Conservation (phyloP, 805 yeast genomes). For the Candida broadrunensis region DNA sequence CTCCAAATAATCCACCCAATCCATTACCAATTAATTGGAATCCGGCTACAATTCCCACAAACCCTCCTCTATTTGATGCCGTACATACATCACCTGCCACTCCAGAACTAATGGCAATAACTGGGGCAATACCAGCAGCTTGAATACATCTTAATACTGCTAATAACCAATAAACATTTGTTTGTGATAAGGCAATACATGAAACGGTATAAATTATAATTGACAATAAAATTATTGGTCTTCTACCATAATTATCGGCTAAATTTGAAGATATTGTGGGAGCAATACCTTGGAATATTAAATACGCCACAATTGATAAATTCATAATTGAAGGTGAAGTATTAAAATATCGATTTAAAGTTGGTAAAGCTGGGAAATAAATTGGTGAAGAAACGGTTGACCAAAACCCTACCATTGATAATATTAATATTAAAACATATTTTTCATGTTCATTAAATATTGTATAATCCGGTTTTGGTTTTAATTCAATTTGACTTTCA, state of each 20-base stretch:
- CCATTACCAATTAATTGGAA: conserved; percentile 70
- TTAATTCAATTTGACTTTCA: conserved; percentile 1
- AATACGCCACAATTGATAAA: conserved; percentile 72
- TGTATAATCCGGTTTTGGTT: conserved; percentile 37
- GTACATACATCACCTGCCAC: conserved; percentile 72
- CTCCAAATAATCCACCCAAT: conserved; percentile 66
- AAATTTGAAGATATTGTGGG: conserved; percentile 69
- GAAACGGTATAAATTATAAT: conserved; percentile 55
- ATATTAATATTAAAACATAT: conserved; percentile 31
- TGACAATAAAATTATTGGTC: conserved; percentile 62
- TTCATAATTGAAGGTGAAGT: conserved; percentile 59
- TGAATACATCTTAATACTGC: conserved; percentile 70
- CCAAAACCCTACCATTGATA: conserved; percentile 54
- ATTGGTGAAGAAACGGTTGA: conserved; percentile 75
- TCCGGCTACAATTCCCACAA: conserved; percentile 65
- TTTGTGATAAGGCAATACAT: conserved; percentile 63
- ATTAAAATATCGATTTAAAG: conserved; percentile 51
- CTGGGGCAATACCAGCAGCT: conserved; percentile 74
- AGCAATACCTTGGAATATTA: conserved; percentile 70
- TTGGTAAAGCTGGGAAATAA: conserved; percentile 73
- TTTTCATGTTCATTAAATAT: conserved; percentile 44
- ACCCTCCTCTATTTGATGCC: conserved; percentile 64
- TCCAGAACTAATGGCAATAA: conserved; percentile 68
- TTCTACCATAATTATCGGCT: conserved; percentile 70
- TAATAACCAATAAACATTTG: conserved; percentile 57